phyloP scores from a whole-genome alignment of 2,329 filamentous ascomycete genomes.

The Rhynchosporium graminicola region DNA sequence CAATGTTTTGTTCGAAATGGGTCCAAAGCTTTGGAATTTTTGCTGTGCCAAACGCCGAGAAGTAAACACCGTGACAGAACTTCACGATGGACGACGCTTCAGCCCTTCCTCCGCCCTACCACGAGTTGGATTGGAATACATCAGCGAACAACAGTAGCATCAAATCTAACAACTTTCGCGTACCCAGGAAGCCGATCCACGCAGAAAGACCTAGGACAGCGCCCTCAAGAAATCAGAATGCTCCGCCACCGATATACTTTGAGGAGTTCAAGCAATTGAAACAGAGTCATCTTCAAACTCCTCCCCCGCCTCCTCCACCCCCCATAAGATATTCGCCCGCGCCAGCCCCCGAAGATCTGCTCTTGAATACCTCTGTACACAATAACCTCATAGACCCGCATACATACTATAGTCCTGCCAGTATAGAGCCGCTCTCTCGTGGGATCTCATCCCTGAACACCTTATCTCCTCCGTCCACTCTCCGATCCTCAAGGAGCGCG shows the following conservation, averaged over 20 bases:
- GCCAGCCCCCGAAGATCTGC: conserved; percentile 13
- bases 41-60: not conserved
- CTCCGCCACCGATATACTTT: conserved; percentile 4
- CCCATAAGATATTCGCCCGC: not conserved
- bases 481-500: conserved; percentile 4
- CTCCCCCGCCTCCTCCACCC: conserved; percentile 1
- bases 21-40: too few relatives aligned
- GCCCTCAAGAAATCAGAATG: conserved; percentile 9
- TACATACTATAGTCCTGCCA: conserved; percentile 19
- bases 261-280: conserved; percentile 15
- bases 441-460: not conserved
- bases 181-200: conserved; percentile 21
- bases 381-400: conserved; percentile 18
- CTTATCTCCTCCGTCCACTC: not conserved
- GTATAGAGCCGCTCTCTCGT: not conserved
- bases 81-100: conserved; percentile 10
- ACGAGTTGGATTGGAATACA: conserved; percentile 5
- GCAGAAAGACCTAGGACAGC: conserved; percentile 13
- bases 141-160: conserved; percentile 2
- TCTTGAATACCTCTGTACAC: conserved; percentile 13
- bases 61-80: not conserved
- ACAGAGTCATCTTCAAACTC: conserved; percentile 8
- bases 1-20: not conserved
- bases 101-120: conserved; percentile 14
- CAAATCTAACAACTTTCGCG: conserved; percentile 8